These are phyloP conservation scores for Acaromyces ingoldii DNA, from an alignment of 1,284 basidiomycete species.

Conservation along the genomic window DNA sequence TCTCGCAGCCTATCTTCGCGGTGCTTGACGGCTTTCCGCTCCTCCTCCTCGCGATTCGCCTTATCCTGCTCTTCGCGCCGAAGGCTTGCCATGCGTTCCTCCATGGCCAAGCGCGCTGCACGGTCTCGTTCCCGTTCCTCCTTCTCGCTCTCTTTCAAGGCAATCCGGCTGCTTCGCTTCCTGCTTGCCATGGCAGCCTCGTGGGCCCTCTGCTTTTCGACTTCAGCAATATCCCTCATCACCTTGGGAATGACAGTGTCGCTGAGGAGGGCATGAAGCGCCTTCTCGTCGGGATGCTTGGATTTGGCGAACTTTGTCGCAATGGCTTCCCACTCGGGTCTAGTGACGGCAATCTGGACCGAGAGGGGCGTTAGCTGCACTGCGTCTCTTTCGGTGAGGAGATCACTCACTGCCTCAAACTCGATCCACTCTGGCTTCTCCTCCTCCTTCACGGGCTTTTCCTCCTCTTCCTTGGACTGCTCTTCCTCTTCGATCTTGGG, in stretches of 20 bases:
- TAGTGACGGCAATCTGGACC: slow-evolving; percentile 68
- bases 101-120: slow-evolving; percentile 53
- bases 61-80: slow-evolving; percentile 61
- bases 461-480: slow-evolving; percentile 15
- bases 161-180: slow-evolving; percentile 77
- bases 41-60: slow-evolving; percentile 51
- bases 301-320: slow-evolving; percentile 67
- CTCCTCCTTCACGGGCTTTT: slow-evolving; percentile 25
- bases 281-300: slow-evolving; percentile 72
- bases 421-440: slow-evolving; percentile 28
- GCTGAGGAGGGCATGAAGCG: slow-evolving; percentile 65
- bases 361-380: not conserved
- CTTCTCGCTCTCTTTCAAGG: slow-evolving; percentile 59
- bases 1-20: slow-evolving; percentile 53
- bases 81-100: slow-evolving; percentile 54
- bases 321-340: slow-evolving; percentile 62
- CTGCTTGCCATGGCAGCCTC: slow-evolving; percentile 64
- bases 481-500: too few relatives aligned
- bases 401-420: slow-evolving; percentile 64
- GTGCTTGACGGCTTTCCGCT: slow-evolving; percentile 53
- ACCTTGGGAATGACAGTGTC: slow-evolving; percentile 66
- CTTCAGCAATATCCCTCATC: slow-evolving; percentile 54
- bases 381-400: not conserved
- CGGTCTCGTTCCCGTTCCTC: slow-evolving; percentile 56
- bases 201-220: slow-evolving; percentile 58